Base-by-base conservation (phyloP, 2,329 filamentous ascomycete species). In the Epichloe gansuensis region DNA sequence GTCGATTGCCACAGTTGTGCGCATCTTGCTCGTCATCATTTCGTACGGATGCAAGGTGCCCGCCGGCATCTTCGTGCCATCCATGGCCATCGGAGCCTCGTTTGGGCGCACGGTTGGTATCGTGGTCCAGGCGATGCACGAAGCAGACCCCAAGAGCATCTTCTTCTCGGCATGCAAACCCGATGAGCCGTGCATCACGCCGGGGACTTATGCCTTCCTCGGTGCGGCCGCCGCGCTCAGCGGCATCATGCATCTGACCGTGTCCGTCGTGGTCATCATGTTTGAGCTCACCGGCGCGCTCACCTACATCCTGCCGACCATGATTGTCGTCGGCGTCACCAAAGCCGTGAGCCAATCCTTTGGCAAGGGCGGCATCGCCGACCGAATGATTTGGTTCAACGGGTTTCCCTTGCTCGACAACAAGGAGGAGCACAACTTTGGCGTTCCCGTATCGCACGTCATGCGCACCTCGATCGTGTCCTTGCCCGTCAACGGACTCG, bases 211-310 rank as follows among this genome's bases (percentile, higher is more conserved):
- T 64, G 93, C 93, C 6, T 95, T 98, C 60, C 76, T 98, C 0
- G 93, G 93, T 43, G 93, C 93, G 5, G 93, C 84, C 0, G 91
- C 93, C 2, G 88, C 93, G 0, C 75, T 98, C 25, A 91, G 87
- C 66, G 93, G 93, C 9, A 96, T 97, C 63, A 98, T 97, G 91
- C 93, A 97, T 68, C 87, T 98, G 57, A 96, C 91, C 0, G 83
- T 98, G 15, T 94, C 91, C 0, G 90, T 98, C 9, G 91, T 96
- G 2, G 93, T 98, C 62, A 98, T 98, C 68, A 97, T 98, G 93
- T 97, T 97, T 63, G 93, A 98, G 69, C 78, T 98, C 48, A 98
- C 93, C 0, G 93, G 93, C n/a, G 93, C 93, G 6, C 73, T 97
- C 55, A 95, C 91, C 2, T 98, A 98, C 64, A 97, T 98, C 58